Evolutionary conservation across 1,139 yeast species (phyloP).

Genomic region (Yamadazyma diddensiae): DNA sequence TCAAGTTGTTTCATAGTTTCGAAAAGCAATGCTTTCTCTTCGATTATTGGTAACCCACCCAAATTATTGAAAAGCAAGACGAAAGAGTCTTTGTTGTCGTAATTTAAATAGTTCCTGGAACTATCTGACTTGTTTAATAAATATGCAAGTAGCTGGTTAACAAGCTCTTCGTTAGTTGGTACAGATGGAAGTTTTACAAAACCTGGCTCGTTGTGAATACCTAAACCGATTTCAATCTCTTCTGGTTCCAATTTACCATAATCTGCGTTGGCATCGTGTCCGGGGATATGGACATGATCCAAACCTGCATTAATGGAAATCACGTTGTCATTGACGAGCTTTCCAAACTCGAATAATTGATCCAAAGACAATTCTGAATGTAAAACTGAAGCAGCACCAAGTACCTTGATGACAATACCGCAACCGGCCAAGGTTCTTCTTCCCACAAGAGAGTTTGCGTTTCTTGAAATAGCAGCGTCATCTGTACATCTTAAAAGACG

Average conservation of each 20-base stretch:
- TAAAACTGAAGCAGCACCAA: slow-evolving; percentile 46
- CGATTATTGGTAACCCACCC: slow-evolving; percentile 51
- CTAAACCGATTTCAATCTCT: slow-evolving; percentile 49
- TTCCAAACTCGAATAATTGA: slow-evolving; percentile 34
- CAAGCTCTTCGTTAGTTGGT: slow-evolving; percentile 42
- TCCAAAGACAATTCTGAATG: slow-evolving; percentile 22
- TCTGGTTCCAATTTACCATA: slow-evolving; percentile 32
- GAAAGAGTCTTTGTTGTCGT: slow-evolving; percentile 32
- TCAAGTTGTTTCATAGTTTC: slow-evolving; percentile 29
- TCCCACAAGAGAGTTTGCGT: slow-evolving; percentile 44
- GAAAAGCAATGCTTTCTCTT: slow-evolving; percentile 26
- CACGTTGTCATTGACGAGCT: slow-evolving; percentile 30
- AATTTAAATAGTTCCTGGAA: slow-evolving; percentile 41
- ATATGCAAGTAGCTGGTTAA: slow-evolving; percentile 32
- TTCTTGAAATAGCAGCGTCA: slow-evolving; percentile 46
- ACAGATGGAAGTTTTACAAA: slow-evolving; percentile 35
- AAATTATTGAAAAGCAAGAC: slow-evolving; percentile 48
- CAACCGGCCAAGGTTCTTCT: slow-evolving; percentile 50
- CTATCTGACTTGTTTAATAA: slow-evolving; percentile 37
- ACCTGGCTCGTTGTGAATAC: slow-evolving; percentile 57
- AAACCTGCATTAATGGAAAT: slow-evolving; percentile 52
- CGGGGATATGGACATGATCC: slow-evolving; percentile 52
- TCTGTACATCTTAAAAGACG: slow-evolving; percentile 31
- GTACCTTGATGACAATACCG: slow-evolving; percentile 39
- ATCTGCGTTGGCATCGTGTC: slow-evolving; percentile 29